Evolutionary conservation across 345 rosid species (phyloP).

Genomic region (Turritis glabra): DNA sequence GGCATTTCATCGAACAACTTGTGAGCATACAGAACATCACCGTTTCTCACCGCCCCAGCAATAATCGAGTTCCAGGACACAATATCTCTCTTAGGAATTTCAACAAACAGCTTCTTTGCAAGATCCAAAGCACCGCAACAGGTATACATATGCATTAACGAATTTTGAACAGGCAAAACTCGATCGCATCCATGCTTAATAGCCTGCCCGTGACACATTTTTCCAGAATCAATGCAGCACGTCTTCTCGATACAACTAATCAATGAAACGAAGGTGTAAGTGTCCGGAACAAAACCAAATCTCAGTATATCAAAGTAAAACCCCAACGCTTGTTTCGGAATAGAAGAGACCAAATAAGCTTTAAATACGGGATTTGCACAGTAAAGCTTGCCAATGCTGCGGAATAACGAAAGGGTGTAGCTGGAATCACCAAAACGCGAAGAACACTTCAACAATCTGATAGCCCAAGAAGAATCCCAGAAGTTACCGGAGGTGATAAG

Average conservation of each 20-base stretch:
- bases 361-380: constrained; percentile 51
- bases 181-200: constrained; percentile 53
- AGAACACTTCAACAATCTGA: constrained; percentile 49
- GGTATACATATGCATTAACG: constrained; percentile 53
- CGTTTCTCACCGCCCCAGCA: constrained; percentile 29
- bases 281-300: constrained; percentile 59
- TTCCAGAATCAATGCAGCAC: constrained; percentile 44
- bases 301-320: constrained; percentile 52
- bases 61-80: constrained; percentile 61
- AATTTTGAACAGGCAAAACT: constrained; percentile 57
- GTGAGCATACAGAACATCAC: constrained; percentile 45
- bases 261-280: constrained; percentile 60
- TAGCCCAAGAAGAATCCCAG: constrained; percentile 47
- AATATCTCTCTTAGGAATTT: constrained; percentile 52
- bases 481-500: constrained; percentile 58
- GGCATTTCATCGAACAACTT: constrained; percentile 54
- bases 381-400: constrained; percentile 45
- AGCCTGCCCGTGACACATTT: constrained; percentile 61
- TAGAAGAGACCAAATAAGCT: constrained; percentile 48
- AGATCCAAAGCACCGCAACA: constrained; percentile 42
- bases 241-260: constrained; percentile 48
- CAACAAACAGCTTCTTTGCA: constrained; percentile 53
- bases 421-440: constrained; percentile 47
- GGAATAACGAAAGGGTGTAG: constrained; percentile 48
- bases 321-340: constrained; percentile 43